Percentiles rank a stretch among this genome's conserved stretches.
These are phyloP conservation scores for Anaeramoeba flamelloides DNA, from an alignment of 78 protist genomes.

Conservation along the genomic window DNA sequence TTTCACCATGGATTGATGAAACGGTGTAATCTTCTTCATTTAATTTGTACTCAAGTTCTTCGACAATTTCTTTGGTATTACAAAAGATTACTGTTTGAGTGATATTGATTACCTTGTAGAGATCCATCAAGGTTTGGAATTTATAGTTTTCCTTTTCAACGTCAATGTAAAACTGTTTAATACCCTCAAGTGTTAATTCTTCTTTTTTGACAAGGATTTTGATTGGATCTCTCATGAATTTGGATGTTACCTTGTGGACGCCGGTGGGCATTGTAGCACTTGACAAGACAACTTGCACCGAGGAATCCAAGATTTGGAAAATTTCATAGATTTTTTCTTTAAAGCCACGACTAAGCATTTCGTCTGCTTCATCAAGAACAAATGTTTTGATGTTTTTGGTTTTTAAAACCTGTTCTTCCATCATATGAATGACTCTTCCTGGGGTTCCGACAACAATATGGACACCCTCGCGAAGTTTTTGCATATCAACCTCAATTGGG, in stretches of 20 bases:
- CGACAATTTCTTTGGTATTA: too few species aligned
- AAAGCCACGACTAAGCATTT: slow-evolving; percentile 97
- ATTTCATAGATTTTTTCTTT: slow-evolving; percentile 94
- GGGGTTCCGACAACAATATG: slow-evolving; percentile 98
- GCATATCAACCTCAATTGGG: slow-evolving; percentile 68
- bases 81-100: slow-evolving; percentile 48
- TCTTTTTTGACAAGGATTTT: slow-evolving; percentile 39
- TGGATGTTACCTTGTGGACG: slow-evolving; percentile 78
- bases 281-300: slow-evolving; percentile 83
- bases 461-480: slow-evolving; percentile 48
- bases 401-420: slow-evolving; percentile 45
- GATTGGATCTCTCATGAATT: slow-evolving; percentile 92
- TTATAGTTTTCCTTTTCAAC: slow-evolving; percentile 86
- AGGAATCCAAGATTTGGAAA: slow-evolving; percentile 68
- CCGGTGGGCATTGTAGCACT: slow-evolving; percentile 94
- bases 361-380: slow-evolving; percentile 98
- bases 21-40: slow-evolving; percentile 2
- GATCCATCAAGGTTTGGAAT: slow-evolving; percentile 91
- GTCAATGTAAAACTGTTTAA: slow-evolving; percentile 89
- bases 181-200: slow-evolving; percentile 96
- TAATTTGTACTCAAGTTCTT: too few species aligned
- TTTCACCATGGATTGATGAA: slow-evolving; percentile 18
- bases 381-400: slow-evolving; percentile 50
- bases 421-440: slow-evolving; percentile 96
- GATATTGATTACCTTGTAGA: too few species aligned